These are phyloP conservation scores for Chlamydomonas schloesseri DNA, from an alignment of 139 green algal genomes.

Conservation along the genomic window DNA sequence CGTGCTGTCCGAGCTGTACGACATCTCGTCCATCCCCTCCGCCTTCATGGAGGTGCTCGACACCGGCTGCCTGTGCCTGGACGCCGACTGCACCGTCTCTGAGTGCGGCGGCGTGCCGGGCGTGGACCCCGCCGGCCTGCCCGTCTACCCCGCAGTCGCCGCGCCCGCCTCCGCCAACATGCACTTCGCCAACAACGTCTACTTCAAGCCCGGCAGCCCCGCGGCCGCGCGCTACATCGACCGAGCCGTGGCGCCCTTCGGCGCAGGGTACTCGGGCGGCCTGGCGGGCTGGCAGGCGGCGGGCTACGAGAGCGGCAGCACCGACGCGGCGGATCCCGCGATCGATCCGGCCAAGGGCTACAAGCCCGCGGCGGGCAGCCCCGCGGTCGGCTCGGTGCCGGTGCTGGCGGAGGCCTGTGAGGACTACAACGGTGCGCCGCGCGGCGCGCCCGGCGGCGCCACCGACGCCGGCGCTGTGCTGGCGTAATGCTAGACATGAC, in stretches of 20 bases:
- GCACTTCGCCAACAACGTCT: constrained; percentile 40
- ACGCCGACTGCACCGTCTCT: background rate
- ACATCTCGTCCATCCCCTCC: constrained; percentile 28
- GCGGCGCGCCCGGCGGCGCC: background rate
- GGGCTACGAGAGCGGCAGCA: background rate
- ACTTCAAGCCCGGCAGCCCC: background rate
- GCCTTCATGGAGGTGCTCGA: constrained; percentile 36
- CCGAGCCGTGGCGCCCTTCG: constrained; percentile 1
- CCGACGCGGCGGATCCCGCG: background rate
- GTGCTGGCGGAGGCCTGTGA: background rate
- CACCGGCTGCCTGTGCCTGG: constrained; percentile 19
- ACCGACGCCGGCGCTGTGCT: constrained; percentile 30
- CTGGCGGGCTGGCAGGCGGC: constrained; percentile 24
- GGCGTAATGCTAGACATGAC: background rate
- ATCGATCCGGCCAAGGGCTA: background rate
- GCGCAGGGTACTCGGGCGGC: constrained; percentile 4
- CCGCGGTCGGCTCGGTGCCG: background rate
- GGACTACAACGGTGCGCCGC: background rate
- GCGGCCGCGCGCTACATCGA: constrained; percentile 12
- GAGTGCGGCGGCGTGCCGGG: constrained; percentile 16
- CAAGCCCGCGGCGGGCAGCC: constrained; percentile 8
- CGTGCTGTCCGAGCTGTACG: constrained; percentile 16
- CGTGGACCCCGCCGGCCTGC: constrained; percentile 25
- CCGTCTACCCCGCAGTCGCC: constrained; percentile 14
- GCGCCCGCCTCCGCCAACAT: background rate